Percentiles rank a stretch among this genome's conserved stretches.
Evolutionary conservation across 108 stramenopile genomes (phyloP).

Genomic region (Cylindrotheca closterium): DNA sequence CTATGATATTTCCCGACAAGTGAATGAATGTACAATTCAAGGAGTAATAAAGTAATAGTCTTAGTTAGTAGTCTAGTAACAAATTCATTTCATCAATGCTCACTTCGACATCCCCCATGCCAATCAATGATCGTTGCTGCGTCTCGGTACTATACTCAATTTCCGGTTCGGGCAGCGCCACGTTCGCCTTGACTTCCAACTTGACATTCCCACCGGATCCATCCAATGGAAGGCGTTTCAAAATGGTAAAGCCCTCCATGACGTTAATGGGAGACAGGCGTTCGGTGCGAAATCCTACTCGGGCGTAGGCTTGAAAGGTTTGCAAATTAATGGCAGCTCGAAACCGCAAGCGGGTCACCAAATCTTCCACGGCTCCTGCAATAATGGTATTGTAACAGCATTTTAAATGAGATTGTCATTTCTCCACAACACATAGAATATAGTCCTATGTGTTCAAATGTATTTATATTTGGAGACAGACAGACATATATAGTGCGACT

Average conservation of each 20-base stretch:
- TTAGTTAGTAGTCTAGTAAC: conserved; percentile 55
- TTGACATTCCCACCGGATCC: conserved; percentile 57
- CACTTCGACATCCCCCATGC: conserved; percentile 74
- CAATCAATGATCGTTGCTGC: conserved; percentile 52
- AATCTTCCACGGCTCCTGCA: conserved; percentile 49
- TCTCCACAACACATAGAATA: no score
- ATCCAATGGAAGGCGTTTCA: conserved; percentile 58
- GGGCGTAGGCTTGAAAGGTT: conserved; percentile 61
- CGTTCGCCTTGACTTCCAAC: conserved; percentile 69
- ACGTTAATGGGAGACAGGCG: conserved; percentile 62
- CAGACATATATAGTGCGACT: not conserved
- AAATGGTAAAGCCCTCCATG: conserved; percentile 59
- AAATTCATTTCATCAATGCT: conserved; percentile 74
- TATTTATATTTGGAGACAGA: no score
- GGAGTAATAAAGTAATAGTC: no score
- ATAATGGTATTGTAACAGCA: conserved; percentile 8
- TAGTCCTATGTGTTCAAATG: no score
- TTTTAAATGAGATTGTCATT: no score
- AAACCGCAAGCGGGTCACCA: conserved; percentile 63
- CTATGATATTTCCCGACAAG: conserved; percentile 4
- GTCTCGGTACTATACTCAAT: conserved; percentile 65
- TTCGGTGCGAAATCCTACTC: conserved; percentile 70
- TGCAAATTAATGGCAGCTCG: conserved; percentile 67
- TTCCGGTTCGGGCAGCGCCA: conserved; percentile 72
- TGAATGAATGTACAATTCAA: no score